Conservation (phyloP, 2,329 filamentous ascomycete genomes). For the Pyricularia sp. region DNA sequence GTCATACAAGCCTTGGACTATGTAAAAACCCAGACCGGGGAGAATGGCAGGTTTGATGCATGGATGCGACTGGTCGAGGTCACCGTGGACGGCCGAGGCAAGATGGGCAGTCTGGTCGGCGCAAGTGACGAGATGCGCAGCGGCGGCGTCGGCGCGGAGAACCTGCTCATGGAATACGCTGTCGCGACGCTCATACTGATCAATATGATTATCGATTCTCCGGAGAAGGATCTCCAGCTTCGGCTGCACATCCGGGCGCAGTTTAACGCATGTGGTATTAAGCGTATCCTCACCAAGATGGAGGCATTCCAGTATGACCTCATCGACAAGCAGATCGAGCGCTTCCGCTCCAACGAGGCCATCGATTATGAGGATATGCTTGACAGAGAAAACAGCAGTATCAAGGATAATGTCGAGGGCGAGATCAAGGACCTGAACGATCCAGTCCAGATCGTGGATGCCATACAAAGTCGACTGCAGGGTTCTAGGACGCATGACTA, state of each 20-base stretch:
- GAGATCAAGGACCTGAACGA: slow-evolving; percentile 90
- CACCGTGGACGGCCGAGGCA: slow-evolving; percentile 90
- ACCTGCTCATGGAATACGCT: slow-evolving; percentile 97
- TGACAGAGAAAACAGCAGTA: slow-evolving; percentile 81
- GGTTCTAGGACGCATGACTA: slow-evolving; percentile 88
- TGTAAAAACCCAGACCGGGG: slow-evolving; percentile 77
- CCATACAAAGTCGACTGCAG: slow-evolving; percentile 75
- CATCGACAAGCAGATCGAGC: slow-evolving; percentile 96
- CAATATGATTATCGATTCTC: slow-evolving; percentile 93
- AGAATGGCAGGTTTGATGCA: slow-evolving; percentile 92
- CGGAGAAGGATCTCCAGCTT: slow-evolving; percentile 79
- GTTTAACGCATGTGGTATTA: slow-evolving; percentile 92
- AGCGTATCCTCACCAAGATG: slow-evolving; percentile 92
- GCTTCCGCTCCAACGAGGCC: slow-evolving; percentile 85
- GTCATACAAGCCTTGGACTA: slow-evolving; percentile 89
- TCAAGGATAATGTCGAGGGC: slow-evolving; percentile 77
- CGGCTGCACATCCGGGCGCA: slow-evolving; percentile 92
- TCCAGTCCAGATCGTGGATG: slow-evolving; percentile 86
- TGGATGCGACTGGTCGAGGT: slow-evolving; percentile 99
- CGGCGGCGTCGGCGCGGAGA: slow-evolving; percentile 97
- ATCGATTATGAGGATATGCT: slow-evolving; percentile 98
- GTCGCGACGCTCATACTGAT: slow-evolving; percentile 89
- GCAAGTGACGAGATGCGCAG: slow-evolving; percentile 94
- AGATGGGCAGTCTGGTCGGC: slow-evolving; percentile 96
- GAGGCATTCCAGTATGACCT: slow-evolving; percentile 96